Base-by-base conservation (phyloP, 1,139 yeast species). In the Geotrichum klebahnii region DNA sequence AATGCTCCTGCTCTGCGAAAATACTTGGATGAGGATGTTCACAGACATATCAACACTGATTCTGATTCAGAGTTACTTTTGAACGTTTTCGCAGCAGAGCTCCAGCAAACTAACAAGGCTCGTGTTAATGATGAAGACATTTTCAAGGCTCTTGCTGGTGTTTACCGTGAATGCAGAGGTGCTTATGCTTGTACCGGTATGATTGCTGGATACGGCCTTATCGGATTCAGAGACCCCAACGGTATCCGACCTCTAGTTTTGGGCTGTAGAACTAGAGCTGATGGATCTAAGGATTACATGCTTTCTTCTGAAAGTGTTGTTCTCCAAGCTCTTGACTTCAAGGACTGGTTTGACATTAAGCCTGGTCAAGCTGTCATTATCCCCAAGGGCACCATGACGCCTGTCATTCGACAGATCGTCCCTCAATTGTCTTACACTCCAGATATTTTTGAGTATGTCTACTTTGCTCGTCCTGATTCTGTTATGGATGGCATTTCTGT, bases 311-410 rank as follows among this genome's bases (percentile, higher is more conserved):
- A 92, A 69, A 84, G 95, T 53, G 97, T 94, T 56, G 98, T 89
- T 3, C 75, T 92, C 58, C 87, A 85, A 66, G 96, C 97, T n/a
- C 95, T 88, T 61, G 95, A 95, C 20, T 92, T 82, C 70, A 73
- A 77, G 54, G 81, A 77, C 39, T 86, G 84, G 72, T 76, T 88
- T 61, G 98, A 92, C 66, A 71, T 94, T 53, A 72, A 77, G 55
- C 98, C 98, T 1, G 99, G 99, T 63, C 96, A 94, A 71, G 97
- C 96, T 9, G 95, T 92, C 43, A 86, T 94, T 58, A 84, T 92
- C 60, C 89, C 88, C 55, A 89, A 89, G 68, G 78, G 76, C 57
- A 72, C 80, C 41, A 69, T 73, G 68, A 68, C 69, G 56, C 96
- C 96, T 5, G 92, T 87, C 64, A 82, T 87, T 67, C 80, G 80